These are phyloP conservation scores for Anastatica hierochuntica DNA, from an alignment of 345 rosid genomes.

Conservation along the genomic window DNA sequence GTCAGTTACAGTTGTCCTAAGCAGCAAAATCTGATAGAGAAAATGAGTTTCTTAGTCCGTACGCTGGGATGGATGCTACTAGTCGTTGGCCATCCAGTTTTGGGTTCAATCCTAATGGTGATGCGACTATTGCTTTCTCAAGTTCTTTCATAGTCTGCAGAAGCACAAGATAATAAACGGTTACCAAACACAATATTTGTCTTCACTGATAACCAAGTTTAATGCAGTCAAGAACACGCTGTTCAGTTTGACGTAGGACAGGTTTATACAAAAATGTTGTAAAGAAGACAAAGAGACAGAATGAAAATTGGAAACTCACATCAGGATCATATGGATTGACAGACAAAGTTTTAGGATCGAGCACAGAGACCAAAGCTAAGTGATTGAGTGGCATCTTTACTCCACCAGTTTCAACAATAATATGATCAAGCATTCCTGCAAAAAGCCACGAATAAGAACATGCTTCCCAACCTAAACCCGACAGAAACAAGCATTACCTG, in stretches of 20 bases:
- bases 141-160: slow-evolving; percentile 69
- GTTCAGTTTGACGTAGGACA: too few relatives aligned
- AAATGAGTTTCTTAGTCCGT: neutral
- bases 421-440: slow-evolving; percentile 93
- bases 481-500: slow-evolving; percentile 36
- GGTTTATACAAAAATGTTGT: too few relatives aligned
- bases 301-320: slow-evolving; percentile 37
- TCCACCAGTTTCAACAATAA: slow-evolving; percentile 67
- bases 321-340: slow-evolving; percentile 87
- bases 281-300: neutral
- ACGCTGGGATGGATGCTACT: slow-evolving; percentile 82
- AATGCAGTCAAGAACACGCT: too few relatives aligned
- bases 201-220: too few relatives aligned
- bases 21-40: slow-evolving; percentile 3
- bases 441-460: neutral
- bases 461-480: too few relatives aligned
- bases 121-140: slow-evolving; percentile 75
- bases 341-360: slow-evolving; percentile 79
- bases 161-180: neutral
- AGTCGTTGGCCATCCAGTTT: slow-evolving; percentile 68
- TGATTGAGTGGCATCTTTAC: slow-evolving; percentile 74
- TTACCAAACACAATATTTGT: neutral
- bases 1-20: slow-evolving; percentile 1
- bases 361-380: slow-evolving; percentile 74
- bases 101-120: slow-evolving; percentile 90